Evolutionary conservation across 2,329 filamentous ascomycete genomes (phyloP), one percentile per base, ranked within the genome.

Genomic region (Fusarium sp.): DNA sequence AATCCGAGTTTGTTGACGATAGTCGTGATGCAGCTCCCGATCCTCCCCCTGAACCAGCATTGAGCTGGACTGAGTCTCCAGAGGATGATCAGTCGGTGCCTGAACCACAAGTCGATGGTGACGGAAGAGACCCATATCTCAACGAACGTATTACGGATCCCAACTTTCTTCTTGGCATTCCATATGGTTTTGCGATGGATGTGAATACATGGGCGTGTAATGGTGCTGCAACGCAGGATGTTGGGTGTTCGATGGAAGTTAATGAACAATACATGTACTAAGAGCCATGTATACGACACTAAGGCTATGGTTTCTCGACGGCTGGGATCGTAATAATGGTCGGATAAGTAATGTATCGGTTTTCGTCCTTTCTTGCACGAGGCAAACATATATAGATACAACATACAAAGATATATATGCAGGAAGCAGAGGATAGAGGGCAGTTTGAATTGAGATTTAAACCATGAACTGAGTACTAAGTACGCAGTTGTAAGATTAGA

Each of bases 1-100:
- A 81, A 25, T 79, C 80, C 2, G 78, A 79, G 44, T 82, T 82
- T 30, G 73, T 79, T 14, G 80, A 82, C 59, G 79, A 82, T 56
- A 81, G 80, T 34, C 74, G 78, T 45, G 76, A 80, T 53, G 76
- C 74, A 7, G 74, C 74, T 6, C 74, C 70, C 18, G 72, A 73
- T 16, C 66, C 67, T 40, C 52, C 61, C 0, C 16, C 47, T n/a
- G 74, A 74, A 25, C 69, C 64, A 22, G 66, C 66, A 3, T 61
- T 67, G 12, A 71, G 69, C 24, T 73, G 70, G 57, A 69, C 70
- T 30, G 70, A 63, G 2, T 75, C 73, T 4, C 69, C 70, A 16
- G 74, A 75, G n/a, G 70, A 74, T 41, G 69, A 69, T 14, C 68
- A 61, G n/a, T 27, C 67, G 16, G 57, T 41, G 10, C 16, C 66